Percentiles rank a stretch among this genome's conserved stretches.
These are phyloP conservation scores for Apiospora aurea DNA, from an alignment of 2,329 filamentous ascomycete species.

Conservation along the genomic window DNA sequence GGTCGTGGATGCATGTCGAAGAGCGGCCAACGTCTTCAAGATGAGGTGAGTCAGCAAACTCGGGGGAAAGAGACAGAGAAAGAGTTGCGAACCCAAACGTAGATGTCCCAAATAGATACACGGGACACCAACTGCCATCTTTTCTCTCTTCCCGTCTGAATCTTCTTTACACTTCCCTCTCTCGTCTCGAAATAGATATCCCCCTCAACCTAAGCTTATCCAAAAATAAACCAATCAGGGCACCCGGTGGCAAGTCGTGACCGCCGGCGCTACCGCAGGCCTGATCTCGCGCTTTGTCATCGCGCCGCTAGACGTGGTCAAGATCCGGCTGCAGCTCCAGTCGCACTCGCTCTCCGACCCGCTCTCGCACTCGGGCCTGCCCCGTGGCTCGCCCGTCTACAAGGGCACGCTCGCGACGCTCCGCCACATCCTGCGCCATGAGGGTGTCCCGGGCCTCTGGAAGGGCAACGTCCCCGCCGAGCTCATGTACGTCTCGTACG, in stretches of 20 bases:
- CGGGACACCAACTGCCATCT: neutral
- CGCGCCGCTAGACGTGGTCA: conserved; percentile 95
- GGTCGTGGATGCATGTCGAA: conserved; percentile 52
- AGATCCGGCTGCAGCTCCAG: conserved; percentile 96
- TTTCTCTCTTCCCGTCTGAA: neutral
- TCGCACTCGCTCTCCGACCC: conserved; percentile 83
- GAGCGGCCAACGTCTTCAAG: conserved; percentile 58
- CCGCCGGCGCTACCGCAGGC: conserved; percentile 72
- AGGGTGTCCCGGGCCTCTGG: conserved; percentile 89
- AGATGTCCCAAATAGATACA: conserved; percentile 2
- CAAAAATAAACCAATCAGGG: conserved; percentile 47
- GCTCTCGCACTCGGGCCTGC: conserved; percentile 58
- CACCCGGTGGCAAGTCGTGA: conserved; percentile 62
- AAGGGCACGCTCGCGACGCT: conserved; percentile 81
- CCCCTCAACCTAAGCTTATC: conserved; percentile 5
- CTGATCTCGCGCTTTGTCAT: conserved; percentile 93
- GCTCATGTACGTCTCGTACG: conserved; percentile 91
- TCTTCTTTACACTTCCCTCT: conserved; percentile 21
- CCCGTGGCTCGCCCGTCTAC: conserved; percentile 61
- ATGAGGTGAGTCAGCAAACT: conserved; percentile 55
- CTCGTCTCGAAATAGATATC: neutral
- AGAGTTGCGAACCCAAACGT: conserved; percentile 11
- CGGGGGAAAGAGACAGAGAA: neutral
- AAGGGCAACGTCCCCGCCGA: conserved; percentile 98
- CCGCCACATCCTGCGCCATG: conserved; percentile 76